These are phyloP conservation scores for Martensiomyces pterosporus DNA, from an alignment of 192 early-diverging fungal genomes.

Conservation along the genomic window DNA sequence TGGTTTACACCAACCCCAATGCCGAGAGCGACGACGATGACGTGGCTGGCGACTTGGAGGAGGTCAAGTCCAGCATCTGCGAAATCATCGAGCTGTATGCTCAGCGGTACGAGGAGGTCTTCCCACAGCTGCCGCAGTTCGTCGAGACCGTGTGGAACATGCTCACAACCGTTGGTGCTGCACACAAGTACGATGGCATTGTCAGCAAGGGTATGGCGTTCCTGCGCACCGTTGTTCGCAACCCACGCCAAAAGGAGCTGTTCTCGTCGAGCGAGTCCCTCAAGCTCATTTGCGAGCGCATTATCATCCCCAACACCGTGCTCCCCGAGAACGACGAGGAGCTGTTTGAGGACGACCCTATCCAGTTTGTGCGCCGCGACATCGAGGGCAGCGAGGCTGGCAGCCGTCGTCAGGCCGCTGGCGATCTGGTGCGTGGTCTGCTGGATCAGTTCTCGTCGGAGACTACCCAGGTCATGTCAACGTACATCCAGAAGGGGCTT, in stretches of 20 bases:
- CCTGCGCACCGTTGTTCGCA: constrained; percentile 80
- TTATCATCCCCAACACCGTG: constrained; percentile 89
- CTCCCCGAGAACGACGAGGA: constrained; percentile 87
- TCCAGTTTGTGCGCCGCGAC: constrained; percentile 91
- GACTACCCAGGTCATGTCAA: constrained; percentile 78
- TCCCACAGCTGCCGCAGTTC: constrained; percentile 73
- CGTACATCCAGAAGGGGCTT: constrained; percentile 68
- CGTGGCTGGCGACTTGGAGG: constrained; percentile 76
- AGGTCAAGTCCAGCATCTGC: constrained; percentile 90
- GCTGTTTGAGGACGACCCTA: constrained; percentile 94
- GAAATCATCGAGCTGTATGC: constrained; percentile 89
- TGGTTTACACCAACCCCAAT: constrained; percentile 73
- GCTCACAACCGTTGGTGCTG: constrained; percentile 66
- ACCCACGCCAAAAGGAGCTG: constrained; percentile 63
- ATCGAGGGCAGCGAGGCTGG: constrained; percentile 88
- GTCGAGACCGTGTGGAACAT: constrained; percentile 86
- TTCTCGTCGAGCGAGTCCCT: constrained; percentile 74
- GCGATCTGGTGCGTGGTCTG: constrained; percentile 88
- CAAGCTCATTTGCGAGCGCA: constrained; percentile 79
- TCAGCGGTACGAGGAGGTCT: constrained; percentile 87
- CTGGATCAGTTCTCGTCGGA: constrained; percentile 81
- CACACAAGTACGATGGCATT: constrained; percentile 79
- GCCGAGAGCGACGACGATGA: constrained; percentile 74
- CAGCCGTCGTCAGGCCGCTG: constrained; percentile 87
- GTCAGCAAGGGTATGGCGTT: constrained; percentile 89